These are phyloP conservation scores for Moesziomyces sp. DNA, from an alignment of 1,284 basidiomycete genomes.

Conservation along the genomic window DNA sequence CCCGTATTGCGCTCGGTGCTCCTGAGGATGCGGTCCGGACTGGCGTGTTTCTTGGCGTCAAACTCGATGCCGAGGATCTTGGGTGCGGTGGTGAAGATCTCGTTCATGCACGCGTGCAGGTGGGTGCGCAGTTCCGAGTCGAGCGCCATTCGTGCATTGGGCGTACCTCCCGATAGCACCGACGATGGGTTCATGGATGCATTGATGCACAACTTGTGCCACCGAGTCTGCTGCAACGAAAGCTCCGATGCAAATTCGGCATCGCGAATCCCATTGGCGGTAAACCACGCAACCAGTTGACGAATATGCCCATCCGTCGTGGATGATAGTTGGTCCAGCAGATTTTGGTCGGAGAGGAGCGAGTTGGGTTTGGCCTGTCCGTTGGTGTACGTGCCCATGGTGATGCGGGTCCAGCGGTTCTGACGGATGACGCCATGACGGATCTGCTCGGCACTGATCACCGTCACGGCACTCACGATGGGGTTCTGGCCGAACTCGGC, in stretches of 20 bases:
- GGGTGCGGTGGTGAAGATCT: constrained; percentile 68
- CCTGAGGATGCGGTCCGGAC: constrained; percentile 67
- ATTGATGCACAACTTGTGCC: constrained; percentile 71
- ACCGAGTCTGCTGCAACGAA: constrained; percentile 69
- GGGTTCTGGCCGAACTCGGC: constrained; percentile 64
- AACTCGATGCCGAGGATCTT: constrained; percentile 67
- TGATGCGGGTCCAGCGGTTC: constrained; percentile 70
- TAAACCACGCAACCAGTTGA: constrained; percentile 63
- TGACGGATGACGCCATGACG: constrained; percentile 68
- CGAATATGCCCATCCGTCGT: constrained; percentile 24
- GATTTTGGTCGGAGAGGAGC: constrained; percentile 17
- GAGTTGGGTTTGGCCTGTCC: constrained; percentile 45
- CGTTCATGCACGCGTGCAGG: constrained; percentile 68
- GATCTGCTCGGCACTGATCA: constrained; percentile 69
- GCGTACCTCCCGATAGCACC: constrained; percentile 69
- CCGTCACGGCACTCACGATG: constrained; percentile 69
- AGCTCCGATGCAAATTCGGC: constrained; percentile 68
- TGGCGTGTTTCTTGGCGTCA: constrained; percentile 66
- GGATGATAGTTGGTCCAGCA: constrained; percentile 14
- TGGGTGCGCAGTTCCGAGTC: constrained; percentile 67
- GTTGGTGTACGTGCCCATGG: constrained; percentile 68
- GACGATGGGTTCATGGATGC: constrained; percentile 69
- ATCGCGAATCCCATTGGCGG: constrained; percentile 68
- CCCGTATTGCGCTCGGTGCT: constrained; percentile 68
- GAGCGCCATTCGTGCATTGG: constrained; percentile 68